Percentiles rank a stretch among this genome's conserved stretches.
phyloP scores from a whole-genome alignment of 148 eudicot genomes.

The Silene uniflora region DNA sequence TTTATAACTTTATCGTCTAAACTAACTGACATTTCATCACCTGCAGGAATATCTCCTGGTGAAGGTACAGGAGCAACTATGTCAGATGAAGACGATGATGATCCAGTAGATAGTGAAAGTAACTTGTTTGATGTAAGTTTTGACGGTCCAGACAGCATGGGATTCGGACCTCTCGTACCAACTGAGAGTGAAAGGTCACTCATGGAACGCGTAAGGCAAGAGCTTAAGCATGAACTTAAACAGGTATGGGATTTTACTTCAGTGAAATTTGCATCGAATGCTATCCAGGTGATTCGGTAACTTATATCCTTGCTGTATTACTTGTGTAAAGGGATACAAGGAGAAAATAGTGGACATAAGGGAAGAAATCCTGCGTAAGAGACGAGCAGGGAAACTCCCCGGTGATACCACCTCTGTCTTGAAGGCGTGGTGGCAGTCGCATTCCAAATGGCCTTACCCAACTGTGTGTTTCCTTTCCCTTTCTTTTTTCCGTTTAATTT shows the following conservation, averaged over 20 bases:
- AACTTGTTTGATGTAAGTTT: conserved; percentile 68
- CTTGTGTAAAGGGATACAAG: conserved; percentile 67
- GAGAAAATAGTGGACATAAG: conserved; percentile 90
- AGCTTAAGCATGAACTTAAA: conserved; percentile 65
- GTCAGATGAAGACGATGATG: conserved; percentile 88
- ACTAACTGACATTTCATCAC: not conserved
- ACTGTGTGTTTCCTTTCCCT: conserved; percentile 46
- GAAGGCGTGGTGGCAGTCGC: conserved; percentile 96
- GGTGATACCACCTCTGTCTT: conserved; percentile 93
- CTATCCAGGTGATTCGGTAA: not conserved
- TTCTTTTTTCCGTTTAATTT: no score
- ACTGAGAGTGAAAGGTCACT: conserved; percentile 81
- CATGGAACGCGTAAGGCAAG: conserved; percentile 96
- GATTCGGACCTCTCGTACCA: conserved; percentile 79
- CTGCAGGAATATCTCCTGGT: conserved; percentile 72
- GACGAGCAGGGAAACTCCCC: conserved; percentile 93
- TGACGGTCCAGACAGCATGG: conserved; percentile 73
- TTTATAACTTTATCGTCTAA: no score
- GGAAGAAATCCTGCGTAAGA: conserved; percentile 86
- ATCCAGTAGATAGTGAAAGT: conserved; percentile 59
- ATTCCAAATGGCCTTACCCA: conserved; percentile 96
- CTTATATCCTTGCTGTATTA: conserved; percentile 7
- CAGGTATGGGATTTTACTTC: conserved; percentile 38
- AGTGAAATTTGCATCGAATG: not conserved
- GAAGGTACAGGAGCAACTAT: conserved; percentile 95